Evolutionary conservation across 208 protist species (phyloP), one percentile per base, ranked within the genome.

Genomic region (Acanthamoeba lenticulata): DNA sequence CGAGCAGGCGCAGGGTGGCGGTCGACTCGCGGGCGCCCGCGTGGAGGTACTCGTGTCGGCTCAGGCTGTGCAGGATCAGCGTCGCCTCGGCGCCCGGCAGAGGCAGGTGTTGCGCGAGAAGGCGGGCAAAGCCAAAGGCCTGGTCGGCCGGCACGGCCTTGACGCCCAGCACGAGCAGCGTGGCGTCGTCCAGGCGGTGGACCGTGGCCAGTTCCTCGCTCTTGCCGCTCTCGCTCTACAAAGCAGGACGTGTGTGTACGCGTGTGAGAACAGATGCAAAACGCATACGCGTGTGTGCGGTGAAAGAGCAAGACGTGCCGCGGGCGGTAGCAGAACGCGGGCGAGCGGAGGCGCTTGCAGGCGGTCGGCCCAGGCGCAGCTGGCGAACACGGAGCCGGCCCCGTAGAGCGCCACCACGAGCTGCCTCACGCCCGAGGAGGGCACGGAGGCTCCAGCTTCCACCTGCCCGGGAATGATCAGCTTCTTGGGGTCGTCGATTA

Each of bases 51-150:
- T 86, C 45, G 7, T 86, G 77, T 86, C 77, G 77, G 27, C 42
- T 21, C 45, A 86, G 19, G 38, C 77, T 55, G 45, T 86, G 77
- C 77, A 86, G 32, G 11, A 86, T 34, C 77, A 86, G 21, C 62
- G 32, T 7, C 21, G 1, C 62, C 21, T 36, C 21, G 24, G 21
- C 62, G 15, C 32, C 32, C 24, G 62, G 62, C 21, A n/a, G 24
- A 13, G 62, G 62, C 62, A 72, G 62, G 11, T 72, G 62, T 72
- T 72, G 29, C 13, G 15, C 21, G 29, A 72, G 62, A n/a, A 72
- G 62, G 29, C 62, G 27, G 24, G 62, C 32, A n/a, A 72, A 72
- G 29, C 24, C 62, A n/a, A 38, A 72, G 2, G 62, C 62, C 13
- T n/a, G 62, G 3, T 72, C 62, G 62, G 62, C 62, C 13, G 62